Evolutionary conservation across 2,329 filamentous ascomycete genomes (phyloP), one percentile per base, ranked within the genome.

Genomic region (Ophiocordyceps robertsii): DNA sequence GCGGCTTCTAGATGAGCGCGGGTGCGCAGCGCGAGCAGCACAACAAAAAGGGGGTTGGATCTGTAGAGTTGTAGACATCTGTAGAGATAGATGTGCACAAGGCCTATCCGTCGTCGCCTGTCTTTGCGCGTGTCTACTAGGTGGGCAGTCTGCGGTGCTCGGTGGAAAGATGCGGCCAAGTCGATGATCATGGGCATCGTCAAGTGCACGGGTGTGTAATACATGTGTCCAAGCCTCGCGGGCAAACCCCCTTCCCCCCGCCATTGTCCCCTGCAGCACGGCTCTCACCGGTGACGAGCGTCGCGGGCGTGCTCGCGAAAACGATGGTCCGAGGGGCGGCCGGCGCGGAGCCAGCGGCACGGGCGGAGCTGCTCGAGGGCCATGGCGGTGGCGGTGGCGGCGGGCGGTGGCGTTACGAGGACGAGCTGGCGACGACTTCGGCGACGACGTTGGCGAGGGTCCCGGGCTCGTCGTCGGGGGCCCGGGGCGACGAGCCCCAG

Each of bases 361-460:
- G 33, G 3, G 7, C 27, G 9, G 24, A 2, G 11, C 37, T 19
- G 1, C 5, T 29, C 10, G 11, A n/a, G 2, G 10, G 19, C 3
- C 30, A 2, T 13, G 27, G 16, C n/a, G n/a, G n/a, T n/a, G n/a
- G n/a, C n/a, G n/a, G n/a, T n/a, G n/a, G n/a, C n/a, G n/a, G n/a
- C n/a, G n/a, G n/a, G n/a, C n/a, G n/a, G n/a, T n/a, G n/a, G n/a
- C n/a, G n/a, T n/a, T n/a, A n/a, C n/a, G n/a, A n/a, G n/a, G n/a
- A n/a, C n/a, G n/a, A n/a, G n/a, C n/a, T n/a, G n/a, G n/a, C n/a
- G n/a, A n/a, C n/a, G n/a, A n/a, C n/a, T n/a, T n/a, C n/a, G 30
- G 42, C 39, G 30, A 61, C 49, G 17, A 58, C 38, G 1, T 52
- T 47, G 10, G 58, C 48, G 14, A 57, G 42, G 14, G 48, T 44